These are phyloP conservation scores for Letharia lupina DNA, from an alignment of 495 filamentous ascomycete species.

Conservation along the genomic window DNA sequence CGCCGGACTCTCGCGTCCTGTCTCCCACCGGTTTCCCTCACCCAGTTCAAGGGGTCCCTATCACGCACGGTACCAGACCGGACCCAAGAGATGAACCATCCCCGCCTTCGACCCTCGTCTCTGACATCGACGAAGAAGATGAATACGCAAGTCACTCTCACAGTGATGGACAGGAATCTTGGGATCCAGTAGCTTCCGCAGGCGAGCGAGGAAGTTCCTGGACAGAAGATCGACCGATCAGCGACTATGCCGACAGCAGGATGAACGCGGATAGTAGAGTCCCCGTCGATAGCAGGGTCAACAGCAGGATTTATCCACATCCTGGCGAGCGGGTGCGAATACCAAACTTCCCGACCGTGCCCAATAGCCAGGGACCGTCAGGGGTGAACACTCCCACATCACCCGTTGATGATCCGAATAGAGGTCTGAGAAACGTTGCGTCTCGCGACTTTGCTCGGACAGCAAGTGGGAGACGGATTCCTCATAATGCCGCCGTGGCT, in stretches of 20 bases:
- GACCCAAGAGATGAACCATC: slow-evolving; percentile 16
- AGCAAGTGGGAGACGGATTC: slow-evolving; percentile 10
- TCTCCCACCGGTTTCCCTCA: slow-evolving; percentile 17
- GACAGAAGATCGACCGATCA: slow-evolving; percentile 15
- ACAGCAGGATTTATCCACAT: slow-evolving; percentile 24
- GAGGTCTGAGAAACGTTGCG: slow-evolving; percentile 22
- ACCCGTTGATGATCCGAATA: slow-evolving; percentile 6
- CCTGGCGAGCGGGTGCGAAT: slow-evolving; percentile 26
- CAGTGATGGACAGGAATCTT: slow-evolving; percentile 25
- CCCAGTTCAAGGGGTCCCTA: slow-evolving; percentile 20
- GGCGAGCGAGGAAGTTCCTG: slow-evolving; percentile 19
- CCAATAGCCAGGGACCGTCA: slow-evolving; percentile 20
- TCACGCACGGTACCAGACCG: slow-evolving; percentile 19
- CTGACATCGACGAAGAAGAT: slow-evolving; percentile 26
- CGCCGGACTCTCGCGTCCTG: slow-evolving; percentile 15
- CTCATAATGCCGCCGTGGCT: neutral
- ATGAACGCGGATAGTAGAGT: neutral
- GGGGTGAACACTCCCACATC: slow-evolving; percentile 12
- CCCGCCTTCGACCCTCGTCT: slow-evolving; percentile 24
- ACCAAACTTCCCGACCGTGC: slow-evolving; percentile 26
- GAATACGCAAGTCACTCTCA: slow-evolving; percentile 17
- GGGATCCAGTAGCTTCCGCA: slow-evolving; percentile 21
- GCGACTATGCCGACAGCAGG: neutral
- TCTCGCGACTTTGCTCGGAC: slow-evolving; percentile 20
- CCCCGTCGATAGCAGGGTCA: slow-evolving; percentile 15